Conservation (phyloP, 441 rosid genomes). For the Mallotus japonicus region DNA sequence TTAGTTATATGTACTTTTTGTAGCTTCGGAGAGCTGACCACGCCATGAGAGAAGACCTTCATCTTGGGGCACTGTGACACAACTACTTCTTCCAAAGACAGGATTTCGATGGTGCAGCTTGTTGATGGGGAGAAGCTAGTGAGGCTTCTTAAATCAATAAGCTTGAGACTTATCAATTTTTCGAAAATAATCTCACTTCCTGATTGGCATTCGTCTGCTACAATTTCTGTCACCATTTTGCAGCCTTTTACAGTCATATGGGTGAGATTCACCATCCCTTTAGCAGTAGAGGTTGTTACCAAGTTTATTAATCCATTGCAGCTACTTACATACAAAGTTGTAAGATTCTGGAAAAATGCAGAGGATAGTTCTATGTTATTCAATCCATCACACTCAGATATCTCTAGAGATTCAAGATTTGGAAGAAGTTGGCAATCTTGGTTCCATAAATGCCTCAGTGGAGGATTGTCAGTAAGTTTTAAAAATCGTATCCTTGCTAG, state of each 20-base stretch:
- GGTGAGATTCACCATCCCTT: slow-evolving; percentile 44
- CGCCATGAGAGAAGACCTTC: slow-evolving; percentile 18
- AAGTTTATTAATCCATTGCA: slow-evolving; percentile 8
- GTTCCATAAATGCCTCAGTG: slow-evolving; percentile 1
- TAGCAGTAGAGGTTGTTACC: slow-evolving; percentile 14
- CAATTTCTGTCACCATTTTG: slow-evolving; percentile 23
- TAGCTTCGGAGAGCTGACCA: neutral
- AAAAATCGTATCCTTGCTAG: neutral
- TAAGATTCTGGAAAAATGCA: slow-evolving; percentile 1
- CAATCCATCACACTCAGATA: fast-evolving
- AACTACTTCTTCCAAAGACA: neutral
- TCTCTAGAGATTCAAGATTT: neutral
- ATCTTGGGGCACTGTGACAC: slow-evolving; percentile 29
- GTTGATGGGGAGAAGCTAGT: slow-evolving; percentile 19
- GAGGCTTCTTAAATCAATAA: slow-evolving; percentile 20
- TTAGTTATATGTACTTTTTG: neutral
- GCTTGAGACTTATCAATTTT: slow-evolving; percentile 1
- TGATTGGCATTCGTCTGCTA: neutral
- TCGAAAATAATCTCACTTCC: slow-evolving; percentile 16
- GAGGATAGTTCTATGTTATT: slow-evolving; percentile 5
- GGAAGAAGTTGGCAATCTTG: neutral
- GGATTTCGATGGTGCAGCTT: slow-evolving; percentile 15
- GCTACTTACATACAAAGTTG: neutral
- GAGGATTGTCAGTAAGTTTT: fast-evolving
- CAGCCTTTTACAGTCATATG: slow-evolving; percentile 64